Evolutionary conservation across 2,329 filamentous ascomycete species (phyloP), one percentile per base, ranked within the genome.

Genomic region (Alternaria triticimaculans): DNA sequence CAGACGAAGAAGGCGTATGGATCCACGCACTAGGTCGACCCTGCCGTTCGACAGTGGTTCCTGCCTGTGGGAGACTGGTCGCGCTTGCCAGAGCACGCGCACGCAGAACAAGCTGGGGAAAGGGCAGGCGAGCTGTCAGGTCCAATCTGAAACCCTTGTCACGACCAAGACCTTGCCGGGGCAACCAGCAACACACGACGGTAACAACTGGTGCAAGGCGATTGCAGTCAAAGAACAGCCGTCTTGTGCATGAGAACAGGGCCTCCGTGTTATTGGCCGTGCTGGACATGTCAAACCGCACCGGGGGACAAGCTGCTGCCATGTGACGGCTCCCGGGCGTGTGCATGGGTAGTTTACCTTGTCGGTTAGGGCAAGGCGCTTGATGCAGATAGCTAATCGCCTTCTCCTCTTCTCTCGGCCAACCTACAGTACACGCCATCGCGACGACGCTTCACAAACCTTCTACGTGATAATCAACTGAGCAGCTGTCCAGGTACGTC

Each of bases 371-470:
- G 59, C 54, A 62, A 46, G 59, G 59, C 59, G 46, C 45, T 51
- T 49, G 60, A 45, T 41, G 60, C 55, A 58, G 60, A 62, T 62
- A 62, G 60, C 60, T 62, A 62, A 53, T 59, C 60, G 58, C 64
- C 54, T 49, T 59, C 56, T 58, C n/a, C 51, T 55, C 66, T 62
- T 30, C 57, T 54, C 57, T 33, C 57, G 57, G 48, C 57, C 49
- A 54, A 28, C 50, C 57, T 46, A 59, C 54, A 20, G n/a, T 46
- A 54, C 54, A 20, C 21, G 20, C 25, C 26, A 56, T 30, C 48
- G 50, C 60, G 58, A 63, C 60, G 41, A 54, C 44, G 12, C 43
- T n/a, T 18, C 30, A 53, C 49, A n/a, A 37, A 25, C 28, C 28
- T 15, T 53, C 7, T 41, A 23, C 49, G 49, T 53, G 49, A 53